Conservation (phyloP, 345 rosid genomes). For the Citrus reticulata region DNA sequence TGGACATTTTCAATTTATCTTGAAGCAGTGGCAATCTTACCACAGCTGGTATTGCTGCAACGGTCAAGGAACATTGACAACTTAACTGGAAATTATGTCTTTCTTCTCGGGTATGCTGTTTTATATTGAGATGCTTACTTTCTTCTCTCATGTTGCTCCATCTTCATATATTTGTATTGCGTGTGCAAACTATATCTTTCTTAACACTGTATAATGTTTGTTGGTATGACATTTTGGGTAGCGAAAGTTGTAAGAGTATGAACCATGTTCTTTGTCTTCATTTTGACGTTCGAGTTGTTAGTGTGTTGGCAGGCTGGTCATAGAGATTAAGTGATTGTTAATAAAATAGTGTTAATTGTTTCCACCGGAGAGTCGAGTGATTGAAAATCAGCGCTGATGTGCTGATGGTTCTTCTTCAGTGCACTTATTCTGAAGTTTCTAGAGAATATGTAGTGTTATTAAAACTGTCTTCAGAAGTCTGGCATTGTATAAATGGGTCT, state of each 20-base stretch:
- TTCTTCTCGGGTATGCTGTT: constrained; percentile 48
- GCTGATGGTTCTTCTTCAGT: not conserved
- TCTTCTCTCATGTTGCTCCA: not conserved
- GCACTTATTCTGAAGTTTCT: not conserved
- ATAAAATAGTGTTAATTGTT: not conserved
- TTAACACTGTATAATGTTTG: not conserved
- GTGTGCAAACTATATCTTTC: not conserved
- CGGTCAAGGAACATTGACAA: constrained; percentile 51
- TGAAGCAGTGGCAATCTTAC: constrained; percentile 58
- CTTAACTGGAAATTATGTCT: constrained; percentile 42
- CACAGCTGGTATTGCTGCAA: constrained; percentile 48
- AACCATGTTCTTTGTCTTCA: not conserved
- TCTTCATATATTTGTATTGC: not conserved
- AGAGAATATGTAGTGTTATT: not conserved
- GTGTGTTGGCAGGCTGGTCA: not conserved
- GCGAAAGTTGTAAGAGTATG: not conserved
- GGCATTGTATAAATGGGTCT: not conserved
- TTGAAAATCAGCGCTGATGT: no score
- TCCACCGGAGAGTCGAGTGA: no score
- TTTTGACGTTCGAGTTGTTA: not conserved
- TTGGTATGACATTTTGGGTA: not conserved
- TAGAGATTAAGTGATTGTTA: not conserved
- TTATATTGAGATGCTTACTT: not conserved
- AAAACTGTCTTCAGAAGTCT: not conserved
- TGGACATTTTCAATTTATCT: constrained; percentile 50